Evolutionary conservation across 352 stramenopile genomes (phyloP).

Genomic region (Globisporangium apiculatum): DNA sequence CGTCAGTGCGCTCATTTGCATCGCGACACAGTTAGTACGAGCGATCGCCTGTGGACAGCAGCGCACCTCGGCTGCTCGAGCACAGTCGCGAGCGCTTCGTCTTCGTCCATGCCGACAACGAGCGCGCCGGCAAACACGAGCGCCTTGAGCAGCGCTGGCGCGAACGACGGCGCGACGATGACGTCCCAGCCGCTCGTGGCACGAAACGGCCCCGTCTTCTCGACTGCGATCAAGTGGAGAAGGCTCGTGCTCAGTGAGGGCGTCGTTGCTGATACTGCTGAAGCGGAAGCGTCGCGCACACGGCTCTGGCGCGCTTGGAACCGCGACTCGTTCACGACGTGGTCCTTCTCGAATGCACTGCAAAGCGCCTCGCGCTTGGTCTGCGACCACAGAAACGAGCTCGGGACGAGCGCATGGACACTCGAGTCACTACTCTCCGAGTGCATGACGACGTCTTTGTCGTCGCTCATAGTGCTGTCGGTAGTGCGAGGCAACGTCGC

Average conservation of each 20-base stretch:
- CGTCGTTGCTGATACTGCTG: background rate
- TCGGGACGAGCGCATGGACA: constrained; percentile 11
- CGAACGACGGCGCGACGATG: constrained; percentile 34
- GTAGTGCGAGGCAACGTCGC: background rate
- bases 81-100: constrained; percentile 48
- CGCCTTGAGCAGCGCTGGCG: constrained; percentile 44
- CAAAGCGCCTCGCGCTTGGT: constrained; percentile 27
- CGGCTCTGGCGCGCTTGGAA: constrained; percentile 24
- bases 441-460: constrained; percentile 7
- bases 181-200: constrained; percentile 63
- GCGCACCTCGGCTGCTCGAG: constrained; percentile 36
- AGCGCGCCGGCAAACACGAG: constrained; percentile 59
- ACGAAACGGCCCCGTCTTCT: constrained; percentile 31
- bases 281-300: background rate
- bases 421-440: background rate
- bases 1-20: too few species aligned
- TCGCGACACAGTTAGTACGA: too few species aligned
- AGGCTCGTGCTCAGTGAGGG: background rate
- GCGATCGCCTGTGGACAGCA: background rate
- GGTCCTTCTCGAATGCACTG: constrained; percentile 39
- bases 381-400: constrained; percentile 56
- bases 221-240: constrained; percentile 39
- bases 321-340: constrained; percentile 44
- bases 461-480: background rate
- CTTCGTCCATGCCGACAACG: constrained; percentile 67